These are phyloP conservation scores for Globisporangium radiosum DNA, from an alignment of 352 stramenopile genomes.

Conservation along the genomic window DNA sequence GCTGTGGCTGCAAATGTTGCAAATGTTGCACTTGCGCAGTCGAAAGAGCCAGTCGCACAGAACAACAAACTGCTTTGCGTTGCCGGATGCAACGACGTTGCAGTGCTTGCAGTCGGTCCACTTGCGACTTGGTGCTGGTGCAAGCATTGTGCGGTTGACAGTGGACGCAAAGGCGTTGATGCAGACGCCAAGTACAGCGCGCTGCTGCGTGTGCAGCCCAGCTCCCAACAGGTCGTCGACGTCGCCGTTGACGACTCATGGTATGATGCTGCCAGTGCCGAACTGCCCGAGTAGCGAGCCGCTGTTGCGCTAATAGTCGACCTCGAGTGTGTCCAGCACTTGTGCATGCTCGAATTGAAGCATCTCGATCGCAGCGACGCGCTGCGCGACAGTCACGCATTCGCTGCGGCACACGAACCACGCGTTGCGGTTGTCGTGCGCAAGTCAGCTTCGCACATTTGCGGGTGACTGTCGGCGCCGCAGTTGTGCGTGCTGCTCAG, in stretches of 20 bases:
- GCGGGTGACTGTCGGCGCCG: constrained; percentile 14
- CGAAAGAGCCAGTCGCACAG: constrained; percentile 50
- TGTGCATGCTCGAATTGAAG: constrained; percentile 30
- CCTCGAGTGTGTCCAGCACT: constrained; percentile 24
- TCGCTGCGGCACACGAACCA: constrained; percentile 24
- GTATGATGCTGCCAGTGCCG: constrained; percentile 29
- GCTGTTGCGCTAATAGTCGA: constrained; percentile 53
- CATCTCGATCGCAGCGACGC: constrained; percentile 25
- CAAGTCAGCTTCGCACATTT: constrained; percentile 27
- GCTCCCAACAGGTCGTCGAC: constrained; percentile 21
- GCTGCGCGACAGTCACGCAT: constrained; percentile 32
- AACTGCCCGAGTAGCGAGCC: constrained; percentile 49
- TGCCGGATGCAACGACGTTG: constrained; percentile 1
- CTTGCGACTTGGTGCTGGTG: constrained; percentile 20
- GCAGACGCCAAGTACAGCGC: constrained; percentile 40
- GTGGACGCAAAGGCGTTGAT: constrained; percentile 41
- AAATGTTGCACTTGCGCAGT: constrained; percentile 27
- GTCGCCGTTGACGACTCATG: constrained; percentile 47
- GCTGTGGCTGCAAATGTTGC: constrained; percentile 27
- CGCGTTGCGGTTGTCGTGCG: constrained; percentile 23
- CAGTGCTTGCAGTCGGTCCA: constrained; percentile 40
- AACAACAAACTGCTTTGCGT: constrained; percentile 29
- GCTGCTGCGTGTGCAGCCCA: constrained; percentile 4
- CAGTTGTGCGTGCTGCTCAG: constrained; percentile 10
- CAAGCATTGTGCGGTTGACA: constrained; percentile 27